These are phyloP conservation scores for Phytophthora idaei DNA, from an alignment of 352 stramenopile species.

Conservation along the genomic window DNA sequence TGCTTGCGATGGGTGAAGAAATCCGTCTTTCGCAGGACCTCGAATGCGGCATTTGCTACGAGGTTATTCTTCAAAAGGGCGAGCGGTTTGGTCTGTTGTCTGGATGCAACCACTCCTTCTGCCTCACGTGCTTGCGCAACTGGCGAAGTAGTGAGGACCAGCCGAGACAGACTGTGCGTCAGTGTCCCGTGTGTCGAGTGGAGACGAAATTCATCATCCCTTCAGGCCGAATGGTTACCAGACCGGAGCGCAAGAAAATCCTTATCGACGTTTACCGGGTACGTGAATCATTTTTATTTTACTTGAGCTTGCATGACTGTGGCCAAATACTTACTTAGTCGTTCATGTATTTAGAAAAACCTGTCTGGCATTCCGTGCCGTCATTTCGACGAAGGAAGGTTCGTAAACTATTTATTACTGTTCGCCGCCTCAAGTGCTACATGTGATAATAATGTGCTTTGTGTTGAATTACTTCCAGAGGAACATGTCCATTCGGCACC, in stretches of 20 bases:
- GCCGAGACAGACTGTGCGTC: slow-evolving; percentile 78
- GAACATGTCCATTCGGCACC: slow-evolving; percentile 84
- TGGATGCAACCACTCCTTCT: slow-evolving; percentile 84
- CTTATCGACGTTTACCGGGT: slow-evolving; percentile 75
- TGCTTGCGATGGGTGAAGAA: slow-evolving; percentile 63
- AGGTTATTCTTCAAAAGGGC: slow-evolving; percentile 71
- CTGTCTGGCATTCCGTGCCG: slow-evolving; percentile 79
- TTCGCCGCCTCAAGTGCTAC: neutral
- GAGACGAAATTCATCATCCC: slow-evolving; percentile 88
- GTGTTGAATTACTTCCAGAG: slow-evolving; percentile 40
- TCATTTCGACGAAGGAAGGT: slow-evolving; percentile 85
- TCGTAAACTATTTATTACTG: slow-evolving; percentile 5
- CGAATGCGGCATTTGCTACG: slow-evolving; percentile 89
- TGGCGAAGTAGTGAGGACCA: slow-evolving; percentile 69
- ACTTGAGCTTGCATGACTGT: neutral
- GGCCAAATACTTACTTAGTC: slow-evolving; percentile 11
- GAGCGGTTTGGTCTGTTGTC: slow-evolving; percentile 86
- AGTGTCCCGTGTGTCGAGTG: slow-evolving; percentile 77
- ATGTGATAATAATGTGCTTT: slow-evolving; percentile 18
- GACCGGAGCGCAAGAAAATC: slow-evolving; percentile 65
- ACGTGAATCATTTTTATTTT: slow-evolving; percentile 13
- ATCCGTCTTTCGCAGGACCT: slow-evolving; percentile 65
- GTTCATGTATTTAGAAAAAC: slow-evolving; percentile 47
- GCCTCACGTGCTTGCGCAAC: slow-evolving; percentile 83
- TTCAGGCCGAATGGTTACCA: slow-evolving; percentile 79